phyloP scores from a whole-genome alignment of 176 grass and related monocot genomes.

The Oryza australiensis region DNA sequence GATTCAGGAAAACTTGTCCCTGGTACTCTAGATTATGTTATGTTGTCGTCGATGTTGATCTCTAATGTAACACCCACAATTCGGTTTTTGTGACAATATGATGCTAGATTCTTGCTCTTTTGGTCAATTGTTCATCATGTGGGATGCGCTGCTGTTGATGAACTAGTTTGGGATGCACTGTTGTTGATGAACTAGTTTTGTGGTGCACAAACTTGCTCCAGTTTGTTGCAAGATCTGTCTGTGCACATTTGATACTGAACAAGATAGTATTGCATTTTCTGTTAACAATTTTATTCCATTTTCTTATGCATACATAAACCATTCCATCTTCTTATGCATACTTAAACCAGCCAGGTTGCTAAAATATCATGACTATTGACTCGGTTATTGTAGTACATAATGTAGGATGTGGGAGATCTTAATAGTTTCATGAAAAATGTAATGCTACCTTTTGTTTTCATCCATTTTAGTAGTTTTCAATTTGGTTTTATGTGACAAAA shows the following conservation, averaged over 20 bases:
- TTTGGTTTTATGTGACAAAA: background rate
- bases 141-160: background rate
- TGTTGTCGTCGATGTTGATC: background rate
- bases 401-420: background rate
- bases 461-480: background rate
- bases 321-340: background rate
- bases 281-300: background rate
- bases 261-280: background rate
- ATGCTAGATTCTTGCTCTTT: constrained; percentile 28
- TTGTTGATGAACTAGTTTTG: background rate
- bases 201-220: background rate
- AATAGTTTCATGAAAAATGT: background rate
- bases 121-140: background rate
- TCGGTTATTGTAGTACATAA: background rate
- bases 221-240: background rate
- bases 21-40: background rate
- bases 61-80: constrained; percentile 33
- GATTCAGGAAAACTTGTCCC: constrained; percentile 37
- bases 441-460: background rate
- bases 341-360: background rate
- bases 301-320: background rate
- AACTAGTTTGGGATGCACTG: background rate
- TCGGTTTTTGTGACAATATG: background rate
- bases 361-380: background rate
- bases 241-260: background rate